phyloP scores from a whole-genome alignment of 306 rosid genomes.

The Inga oerstediana region DNA sequence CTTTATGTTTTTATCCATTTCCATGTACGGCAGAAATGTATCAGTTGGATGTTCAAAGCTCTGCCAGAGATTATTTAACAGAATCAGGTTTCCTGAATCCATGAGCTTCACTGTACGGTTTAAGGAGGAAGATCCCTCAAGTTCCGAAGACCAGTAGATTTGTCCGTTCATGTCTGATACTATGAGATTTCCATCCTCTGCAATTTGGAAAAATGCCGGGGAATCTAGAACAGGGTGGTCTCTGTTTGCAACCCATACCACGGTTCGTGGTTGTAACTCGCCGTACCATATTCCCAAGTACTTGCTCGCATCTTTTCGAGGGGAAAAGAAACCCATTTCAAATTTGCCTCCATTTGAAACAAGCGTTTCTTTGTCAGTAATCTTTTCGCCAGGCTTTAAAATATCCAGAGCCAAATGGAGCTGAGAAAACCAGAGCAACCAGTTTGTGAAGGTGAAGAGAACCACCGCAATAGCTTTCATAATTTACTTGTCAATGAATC shows the following conservation, averaged over 20 bases:
- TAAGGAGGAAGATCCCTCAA: not conserved
- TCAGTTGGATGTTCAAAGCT: constrained; percentile 51
- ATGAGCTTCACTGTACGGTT: constrained; percentile 28
- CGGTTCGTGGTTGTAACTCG: not conserved
- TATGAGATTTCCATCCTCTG: constrained; percentile 36
- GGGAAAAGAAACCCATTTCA: constrained; percentile 50
- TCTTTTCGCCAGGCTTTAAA: not conserved
- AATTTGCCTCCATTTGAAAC: constrained; percentile 39
- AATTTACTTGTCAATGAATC: too few relatives aligned
- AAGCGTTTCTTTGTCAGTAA: constrained; percentile 6
- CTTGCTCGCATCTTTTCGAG: not conserved
- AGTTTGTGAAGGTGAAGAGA: not conserved
- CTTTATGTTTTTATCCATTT: constrained; percentile 2
- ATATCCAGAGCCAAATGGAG: not conserved
- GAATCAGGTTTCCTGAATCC: constrained; percentile 52
- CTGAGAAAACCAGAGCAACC: not conserved
- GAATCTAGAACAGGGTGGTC: not conserved
- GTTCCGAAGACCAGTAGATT: constrained; percentile 11
- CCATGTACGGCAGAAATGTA: constrained; percentile 58
- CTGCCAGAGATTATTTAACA: constrained; percentile 39
- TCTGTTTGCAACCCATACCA: constrained; percentile 62
- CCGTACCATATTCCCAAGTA: constrained; percentile 51
- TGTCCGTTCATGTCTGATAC: constrained; percentile 7
- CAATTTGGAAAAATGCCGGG: constrained; percentile 30
- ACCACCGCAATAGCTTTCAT: not conserved